phyloP scores from a whole-genome alignment of 768 basidiomycete species.

The Naganishia vaughanmartiniae region DNA sequence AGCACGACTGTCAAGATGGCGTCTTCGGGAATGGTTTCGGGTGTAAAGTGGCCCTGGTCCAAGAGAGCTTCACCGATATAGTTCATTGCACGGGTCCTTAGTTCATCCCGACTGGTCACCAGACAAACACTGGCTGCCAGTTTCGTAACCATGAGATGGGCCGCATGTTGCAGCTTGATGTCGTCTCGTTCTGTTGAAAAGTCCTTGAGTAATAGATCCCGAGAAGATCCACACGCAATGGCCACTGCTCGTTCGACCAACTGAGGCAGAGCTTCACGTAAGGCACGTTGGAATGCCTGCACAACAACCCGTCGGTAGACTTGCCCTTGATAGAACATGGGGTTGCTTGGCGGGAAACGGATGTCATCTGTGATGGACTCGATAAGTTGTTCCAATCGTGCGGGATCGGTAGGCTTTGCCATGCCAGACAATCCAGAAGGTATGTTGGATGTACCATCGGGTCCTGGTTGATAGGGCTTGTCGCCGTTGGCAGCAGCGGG shows the following conservation, averaged over 20 bases:
- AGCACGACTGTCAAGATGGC: slow-evolving; percentile 72
- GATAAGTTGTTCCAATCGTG: slow-evolving; percentile 51
- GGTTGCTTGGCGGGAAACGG: slow-evolving; percentile 70
- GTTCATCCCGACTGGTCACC: slow-evolving; percentile 96
- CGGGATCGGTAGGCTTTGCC: slow-evolving; percentile 20
- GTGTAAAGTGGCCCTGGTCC: slow-evolving; percentile 59
- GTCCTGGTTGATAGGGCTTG: slow-evolving; percentile 16
- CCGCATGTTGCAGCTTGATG: slow-evolving; percentile 82
- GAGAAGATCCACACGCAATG: slow-evolving; percentile 94
- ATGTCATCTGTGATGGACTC: slow-evolving; percentile 67
- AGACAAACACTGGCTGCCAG: slow-evolving; percentile 92
- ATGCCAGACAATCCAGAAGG: slow-evolving; percentile 1
- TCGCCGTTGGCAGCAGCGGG: slow-evolving; percentile 15
- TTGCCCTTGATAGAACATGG: slow-evolving; percentile 69
- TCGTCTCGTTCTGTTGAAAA: slow-evolving; percentile 91
- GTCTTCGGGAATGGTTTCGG: slow-evolving; percentile 76
- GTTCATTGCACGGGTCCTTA: slow-evolving; percentile 83
- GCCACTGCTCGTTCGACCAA: slow-evolving; percentile 98
- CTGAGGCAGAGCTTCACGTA: slow-evolving; percentile 95
- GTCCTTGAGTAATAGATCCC: slow-evolving; percentile 92
- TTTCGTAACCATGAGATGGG: slow-evolving; percentile 93
- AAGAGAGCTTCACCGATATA: slow-evolving; percentile 76
- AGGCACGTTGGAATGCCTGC: slow-evolving; percentile 85
- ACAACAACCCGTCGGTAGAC: slow-evolving; percentile 65
- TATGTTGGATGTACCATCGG: slow-evolving; percentile 9